phyloP scores from a whole-genome alignment of 208 protist species.

The Leishmania turanica region DNA sequence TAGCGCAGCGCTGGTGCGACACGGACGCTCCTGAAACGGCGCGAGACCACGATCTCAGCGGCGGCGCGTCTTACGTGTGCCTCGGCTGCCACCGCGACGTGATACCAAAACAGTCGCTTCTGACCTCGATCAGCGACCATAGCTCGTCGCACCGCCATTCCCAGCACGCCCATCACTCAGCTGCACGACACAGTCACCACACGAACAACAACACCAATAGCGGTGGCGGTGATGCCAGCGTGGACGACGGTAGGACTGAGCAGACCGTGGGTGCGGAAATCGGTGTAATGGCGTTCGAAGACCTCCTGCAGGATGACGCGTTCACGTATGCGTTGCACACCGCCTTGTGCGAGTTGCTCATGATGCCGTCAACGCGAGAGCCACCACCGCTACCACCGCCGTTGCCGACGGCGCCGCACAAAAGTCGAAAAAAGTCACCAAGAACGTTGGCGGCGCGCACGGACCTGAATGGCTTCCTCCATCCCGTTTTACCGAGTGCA shows the following conservation, averaged over 20 bases:
- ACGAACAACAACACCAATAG: not conserved
- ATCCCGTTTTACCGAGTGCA: too few species aligned
- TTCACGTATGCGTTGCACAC: constrained; percentile 24
- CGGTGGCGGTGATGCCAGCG: not conserved
- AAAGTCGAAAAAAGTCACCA: not conserved
- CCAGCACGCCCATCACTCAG: not conserved
- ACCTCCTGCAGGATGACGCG: constrained; percentile 28
- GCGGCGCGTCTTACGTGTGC: constrained; percentile 15
- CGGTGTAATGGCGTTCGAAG: constrained; percentile 23
- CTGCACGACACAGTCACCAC: not conserved
- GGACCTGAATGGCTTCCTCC: not conserved
- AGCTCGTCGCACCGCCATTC: not conserved
- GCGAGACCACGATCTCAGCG: not conserved
- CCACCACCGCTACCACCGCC: constrained; percentile 1
- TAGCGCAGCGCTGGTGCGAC: not conserved
- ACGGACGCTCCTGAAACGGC: constrained; percentile 5
- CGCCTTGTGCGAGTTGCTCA: constrained; percentile 21
- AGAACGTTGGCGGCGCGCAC: not conserved
- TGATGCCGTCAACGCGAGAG: constrained; percentile 27
- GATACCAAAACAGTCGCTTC: constrained; percentile 19
- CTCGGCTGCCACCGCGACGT: constrained; percentile 25
- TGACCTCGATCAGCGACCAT: not conserved
- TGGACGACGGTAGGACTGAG: not conserved
- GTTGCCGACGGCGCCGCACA: not conserved
- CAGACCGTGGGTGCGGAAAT: not conserved